Conservation (phyloP, 2,329 filamentous ascomycete species). For the Epichloe gansuensis region DNA sequence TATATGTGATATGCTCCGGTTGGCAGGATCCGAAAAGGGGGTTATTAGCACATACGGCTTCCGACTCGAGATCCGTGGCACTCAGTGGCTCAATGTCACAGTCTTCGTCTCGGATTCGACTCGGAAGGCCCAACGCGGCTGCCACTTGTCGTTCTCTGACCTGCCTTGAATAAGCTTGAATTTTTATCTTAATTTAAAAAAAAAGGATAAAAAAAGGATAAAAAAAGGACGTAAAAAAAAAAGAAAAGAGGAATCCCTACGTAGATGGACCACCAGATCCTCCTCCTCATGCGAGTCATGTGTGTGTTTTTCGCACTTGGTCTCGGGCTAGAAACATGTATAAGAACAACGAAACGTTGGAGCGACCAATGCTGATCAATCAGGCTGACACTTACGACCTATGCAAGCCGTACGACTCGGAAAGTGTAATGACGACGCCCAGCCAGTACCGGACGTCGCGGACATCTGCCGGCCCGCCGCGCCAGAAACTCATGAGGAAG, state of each 20-base stretch:
- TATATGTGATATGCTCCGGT: constrained; percentile 22
- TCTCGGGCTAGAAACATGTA: constrained; percentile 11
- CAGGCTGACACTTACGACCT: constrained; percentile 17
- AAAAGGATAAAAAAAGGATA: too few species aligned
- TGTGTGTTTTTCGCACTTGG: constrained; percentile 16
- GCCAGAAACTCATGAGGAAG: constrained; percentile 44
- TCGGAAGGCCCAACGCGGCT: constrained; percentile 23
- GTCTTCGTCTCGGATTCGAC: constrained; percentile 25
- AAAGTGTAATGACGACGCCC: constrained; percentile 35
- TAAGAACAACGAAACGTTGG: not conserved
- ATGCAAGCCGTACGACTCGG: constrained; percentile 35
- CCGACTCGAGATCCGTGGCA: constrained; percentile 19
- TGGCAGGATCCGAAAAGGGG: constrained; percentile 19
- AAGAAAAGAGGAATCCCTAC: constrained; percentile 17
- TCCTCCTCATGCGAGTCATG: constrained; percentile 24
- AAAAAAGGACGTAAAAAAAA: not conserved
- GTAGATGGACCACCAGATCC: constrained; percentile 43
- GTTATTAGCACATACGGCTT: constrained; percentile 11
- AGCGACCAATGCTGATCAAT: too few species aligned
- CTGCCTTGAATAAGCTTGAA: constrained; percentile 7
- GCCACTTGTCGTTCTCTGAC: constrained; percentile 25
- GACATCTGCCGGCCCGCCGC: constrained; percentile 34
- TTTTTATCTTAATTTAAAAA: not conserved
- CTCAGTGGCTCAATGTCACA: constrained; percentile 24
- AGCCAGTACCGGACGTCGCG: constrained; percentile 37